Percentiles rank a stretch among this genome's conserved stretches.
These are phyloP conservation scores for Xylaria sp. DNA, from an alignment of 2,329 filamentous ascomycete species.

Conservation along the genomic window DNA sequence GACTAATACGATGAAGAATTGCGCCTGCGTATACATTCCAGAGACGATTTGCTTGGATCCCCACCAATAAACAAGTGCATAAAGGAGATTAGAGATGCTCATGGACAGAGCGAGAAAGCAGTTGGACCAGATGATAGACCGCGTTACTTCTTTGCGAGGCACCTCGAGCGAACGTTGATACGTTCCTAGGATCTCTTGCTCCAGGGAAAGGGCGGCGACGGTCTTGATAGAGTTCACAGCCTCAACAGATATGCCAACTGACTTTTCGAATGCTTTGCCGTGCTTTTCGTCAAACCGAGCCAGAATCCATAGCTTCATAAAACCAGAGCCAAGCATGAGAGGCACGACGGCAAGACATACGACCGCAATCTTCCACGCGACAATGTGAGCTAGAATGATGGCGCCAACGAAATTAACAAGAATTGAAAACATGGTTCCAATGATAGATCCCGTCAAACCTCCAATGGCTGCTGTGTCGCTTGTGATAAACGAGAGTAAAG, in stretches of 20 bases:
- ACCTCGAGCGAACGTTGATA: constrained; percentile 63
- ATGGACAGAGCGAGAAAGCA: constrained; percentile 70
- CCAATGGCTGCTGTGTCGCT: constrained; percentile 74
- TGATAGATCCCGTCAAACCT: constrained; percentile 75
- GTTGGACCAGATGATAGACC: constrained; percentile 63
- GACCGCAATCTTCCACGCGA: constrained; percentile 81
- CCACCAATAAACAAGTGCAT: constrained; percentile 85
- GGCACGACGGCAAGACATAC: constrained; percentile 77
- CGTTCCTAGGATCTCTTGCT: constrained; percentile 62
- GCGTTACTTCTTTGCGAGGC: constrained; percentile 65
- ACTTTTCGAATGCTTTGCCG: constrained; percentile 71
- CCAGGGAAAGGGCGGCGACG: constrained; percentile 65
- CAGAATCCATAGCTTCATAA: constrained; percentile 74
- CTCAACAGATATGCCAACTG: constrained; percentile 73
- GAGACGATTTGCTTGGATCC: constrained; percentile 75
- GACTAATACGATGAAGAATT: constrained; percentile 81
- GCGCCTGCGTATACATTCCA: constrained; percentile 70
- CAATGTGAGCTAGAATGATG: constrained; percentile 74
- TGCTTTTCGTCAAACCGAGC: constrained; percentile 71
- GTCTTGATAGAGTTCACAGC: constrained; percentile 75
- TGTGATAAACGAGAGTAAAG: constrained; percentile 74
- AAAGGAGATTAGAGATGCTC: constrained; percentile 73
- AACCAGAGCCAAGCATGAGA: constrained; percentile 73
- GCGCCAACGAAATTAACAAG: constrained; percentile 74
- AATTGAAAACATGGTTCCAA: constrained; percentile 76